Conservation (phyloP, 129 eudicot species). For the Ambrosia artemisiifolia region DNA sequence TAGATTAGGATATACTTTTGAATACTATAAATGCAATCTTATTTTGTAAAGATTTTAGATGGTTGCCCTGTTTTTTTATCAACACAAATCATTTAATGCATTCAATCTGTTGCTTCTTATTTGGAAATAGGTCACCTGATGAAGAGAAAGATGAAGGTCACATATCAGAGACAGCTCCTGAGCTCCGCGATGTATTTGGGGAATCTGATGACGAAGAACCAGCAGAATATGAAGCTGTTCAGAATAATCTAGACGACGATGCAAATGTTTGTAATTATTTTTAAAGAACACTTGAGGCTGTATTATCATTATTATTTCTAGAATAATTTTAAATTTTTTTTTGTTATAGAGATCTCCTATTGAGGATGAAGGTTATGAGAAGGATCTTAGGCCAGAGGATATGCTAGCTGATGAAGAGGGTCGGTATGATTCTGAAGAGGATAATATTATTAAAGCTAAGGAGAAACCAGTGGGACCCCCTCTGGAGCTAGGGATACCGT, state of each 20-base stretch:
- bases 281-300: neutral
- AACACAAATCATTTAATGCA: neutral
- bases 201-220: conserved; percentile 95
- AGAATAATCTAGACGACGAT: conserved; percentile 64
- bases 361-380: conserved; percentile 79
- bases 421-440: conserved; percentile 88
- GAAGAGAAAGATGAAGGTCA: conserved; percentile 80
- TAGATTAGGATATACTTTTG: conserved; percentile 5
- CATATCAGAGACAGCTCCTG: conserved; percentile 66
- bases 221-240: conserved; percentile 62
- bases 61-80: neutral
- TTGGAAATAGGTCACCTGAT: conserved; percentile 53
- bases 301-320: neutral
- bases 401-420: conserved; percentile 94
- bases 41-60: neutral
- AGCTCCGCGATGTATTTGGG: conserved; percentile 96
- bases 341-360: conserved; percentile 66
- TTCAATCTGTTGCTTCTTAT: conserved; percentile 10
- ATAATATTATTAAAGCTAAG: conserved; percentile 55
- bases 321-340: conserved; percentile 13
- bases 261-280: conserved; percentile 50
- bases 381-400: conserved; percentile 83
- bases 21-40: neutral
- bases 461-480: conserved; percentile 98
- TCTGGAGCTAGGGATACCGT: conserved; percentile 88